Percentiles rank a stretch among this genome's conserved stretches.
Evolutionary conservation across 495 filamentous ascomycete genomes (phyloP).

Genomic region (Aspergillus indologenus): DNA sequence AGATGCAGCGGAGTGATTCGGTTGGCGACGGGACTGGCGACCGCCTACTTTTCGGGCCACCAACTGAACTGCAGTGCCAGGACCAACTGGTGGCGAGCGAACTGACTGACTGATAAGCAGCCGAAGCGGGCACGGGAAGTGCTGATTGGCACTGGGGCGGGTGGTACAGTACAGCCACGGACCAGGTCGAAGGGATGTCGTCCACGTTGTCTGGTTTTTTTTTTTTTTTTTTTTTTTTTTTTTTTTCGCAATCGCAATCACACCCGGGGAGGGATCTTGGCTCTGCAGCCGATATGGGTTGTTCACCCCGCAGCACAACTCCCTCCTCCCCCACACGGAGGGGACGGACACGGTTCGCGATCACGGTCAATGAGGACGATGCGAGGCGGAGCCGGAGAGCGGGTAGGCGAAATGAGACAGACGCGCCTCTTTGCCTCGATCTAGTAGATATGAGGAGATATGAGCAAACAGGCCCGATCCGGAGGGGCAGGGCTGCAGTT

Average conservation of each 20-base stretch:
- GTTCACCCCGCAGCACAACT: neutral
- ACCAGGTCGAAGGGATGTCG: conserved; percentile 7
- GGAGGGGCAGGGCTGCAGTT: neutral
- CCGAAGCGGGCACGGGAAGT: conserved; percentile 5
- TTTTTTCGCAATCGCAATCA: conserved; percentile 16
- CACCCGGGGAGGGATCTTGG: conserved; percentile 15
- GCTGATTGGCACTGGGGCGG: conserved; percentile 16
- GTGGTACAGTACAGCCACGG: conserved; percentile 4
- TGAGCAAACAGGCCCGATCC: neutral
- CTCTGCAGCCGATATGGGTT: conserved; percentile 19
- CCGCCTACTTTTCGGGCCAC: conserved; percentile 11
- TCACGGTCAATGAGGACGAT: neutral
- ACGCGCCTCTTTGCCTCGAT: neutral
- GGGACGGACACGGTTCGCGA: neutral
- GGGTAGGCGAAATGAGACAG: neutral
- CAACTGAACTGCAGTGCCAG: too few species aligned
- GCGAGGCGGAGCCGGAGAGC: neutral
- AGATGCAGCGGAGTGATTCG: conserved; percentile 11
- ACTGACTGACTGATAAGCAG: conserved; percentile 8
- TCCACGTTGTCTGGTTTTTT: conserved; percentile 19
- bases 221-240: conserved; percentile 16
- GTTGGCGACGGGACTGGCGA: conserved; percentile 12
- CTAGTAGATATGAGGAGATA: neutral
- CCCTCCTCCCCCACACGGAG: conserved; percentile 7
- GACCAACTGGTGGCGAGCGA: conserved; percentile 9